Evolutionary conservation across 441 rosid genomes (phyloP), one percentile per base, ranked within the genome.

Genomic region (Biscutella laevigata): DNA sequence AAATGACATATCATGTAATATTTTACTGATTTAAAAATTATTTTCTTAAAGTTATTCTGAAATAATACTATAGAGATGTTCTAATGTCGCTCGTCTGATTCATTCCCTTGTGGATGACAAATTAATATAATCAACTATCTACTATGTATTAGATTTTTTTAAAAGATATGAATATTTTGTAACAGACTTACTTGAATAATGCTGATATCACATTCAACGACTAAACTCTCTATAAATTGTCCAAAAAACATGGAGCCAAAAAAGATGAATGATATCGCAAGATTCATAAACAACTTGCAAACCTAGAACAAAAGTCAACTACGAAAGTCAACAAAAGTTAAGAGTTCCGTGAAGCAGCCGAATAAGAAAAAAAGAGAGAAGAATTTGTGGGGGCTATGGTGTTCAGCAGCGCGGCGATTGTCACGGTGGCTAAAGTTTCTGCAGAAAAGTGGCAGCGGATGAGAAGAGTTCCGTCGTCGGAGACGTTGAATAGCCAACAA

Each of bases 401-500:
- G 53, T 85, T 76, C 49, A 81, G 58, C 71, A 70, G 75, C 74
- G 30, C 57, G 37, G 44, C 59, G 17, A 59, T 76, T 41, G n/a
- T 72, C 24, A 24, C 59, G 45, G 74, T 81, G 16, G 82, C 83
- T 1, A 80, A 73, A 43, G 58, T 30, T 21, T 82, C 94, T 4
- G 73, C 71, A 5, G 66, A 69, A 37, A 43, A 53, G 52, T 85
- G 82, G 72, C 89, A 77, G 44, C 46, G 61, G 64, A 33, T 69
- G 25, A 68, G 67, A 3, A 60, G 81, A 70, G 42, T 77, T 29
- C 71, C 67, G 7, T 36, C 62, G 14, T 59, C 59, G 26, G 82
- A 82, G 25, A 74, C 79, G 6, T 7, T 80, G 25, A 71, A 61
- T 62, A 61, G 69, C 39, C 71, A 38, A n/a, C 78, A 80, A 79